Base-by-base conservation (phyloP, 176 grass and related monocot species). In the Neostapfia colusana region DNA sequence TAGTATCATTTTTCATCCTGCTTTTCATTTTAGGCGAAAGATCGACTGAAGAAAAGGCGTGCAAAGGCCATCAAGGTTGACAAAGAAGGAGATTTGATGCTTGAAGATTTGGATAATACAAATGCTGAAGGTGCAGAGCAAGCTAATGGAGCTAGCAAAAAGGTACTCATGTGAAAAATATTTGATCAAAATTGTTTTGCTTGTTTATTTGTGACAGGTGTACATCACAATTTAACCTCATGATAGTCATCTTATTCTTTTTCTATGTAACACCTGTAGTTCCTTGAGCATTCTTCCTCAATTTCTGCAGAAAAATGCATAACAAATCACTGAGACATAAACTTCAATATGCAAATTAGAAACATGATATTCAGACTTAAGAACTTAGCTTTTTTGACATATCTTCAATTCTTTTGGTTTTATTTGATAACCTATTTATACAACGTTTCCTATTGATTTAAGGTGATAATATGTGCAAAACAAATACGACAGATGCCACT, bases 31-130 rank as follows among this genome's bases (percentile, higher is more conserved):
- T 74, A 99, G 92, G 87, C 89, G 24, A 99, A 95, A 83, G 96
- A 99, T 72, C 65, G 92, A 46, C 78, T 81, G 76, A 99, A 90
- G 87, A 93, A 85, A 83, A 99, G 89, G 79, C 85, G 88, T 39
- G 74, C 84, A 3, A 99, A 95, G 83, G 92, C 83, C 59, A 90
- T 95, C 79, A 94, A 87, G 62, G 92, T 92, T 56, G 96, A 95
- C 87, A 89, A 74, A 72, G 87, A 95, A 21, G 96, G 92, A 70
- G 89, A 99, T 87, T 85, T 95, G 74, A 89, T 69, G n/a, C 79
- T 99, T 9, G 87, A 99, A 77, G 92, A 99, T 9, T 88, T 95
- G 17, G 84, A 85, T 83, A 89, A 91, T 51, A 56, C 55, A 69
- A 69, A 44, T 76, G 54, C 85, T n/a, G 82, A 90, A 41, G 51